Conservation (phyloP, 2,329 filamentous ascomycete species). For the Pseudogymnoascus sp. region DNA sequence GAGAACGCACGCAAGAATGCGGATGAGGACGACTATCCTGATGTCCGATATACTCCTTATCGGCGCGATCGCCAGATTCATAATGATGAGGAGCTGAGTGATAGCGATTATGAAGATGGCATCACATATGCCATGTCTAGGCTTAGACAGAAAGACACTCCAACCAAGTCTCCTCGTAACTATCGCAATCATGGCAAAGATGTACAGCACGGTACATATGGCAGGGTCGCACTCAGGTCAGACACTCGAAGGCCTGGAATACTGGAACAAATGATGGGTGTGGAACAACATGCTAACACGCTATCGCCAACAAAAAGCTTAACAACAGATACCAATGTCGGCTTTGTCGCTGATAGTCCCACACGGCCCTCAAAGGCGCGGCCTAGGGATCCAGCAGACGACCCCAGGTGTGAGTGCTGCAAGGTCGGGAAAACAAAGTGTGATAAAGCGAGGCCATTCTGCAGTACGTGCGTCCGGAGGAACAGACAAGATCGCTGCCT, state of each 20-base stretch:
- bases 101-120: conserved; percentile 81
- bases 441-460: not conserved
- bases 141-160: not conserved
- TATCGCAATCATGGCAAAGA: not conserved
- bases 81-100: conserved; percentile 74
- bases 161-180: not conserved
- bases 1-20: conserved; percentile 60
- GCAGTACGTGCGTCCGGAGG: not conserved
- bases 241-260: not conserved
- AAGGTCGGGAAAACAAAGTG: not conserved
- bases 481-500: not conserved
- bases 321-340: not conserved
- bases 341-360: not conserved
- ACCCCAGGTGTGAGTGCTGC: conserved; percentile 3
- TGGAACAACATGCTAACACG: not conserved
- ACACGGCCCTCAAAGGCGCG: not conserved
- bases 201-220: not conserved
- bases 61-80: conserved; percentile 73
- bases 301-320: not conserved
- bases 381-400: not conserved
- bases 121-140: conserved; percentile 36
- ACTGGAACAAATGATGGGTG: not conserved
- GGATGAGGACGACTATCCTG: conserved; percentile 82
- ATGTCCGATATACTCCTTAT: conserved; percentile 73
- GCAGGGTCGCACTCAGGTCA: not conserved